phyloP scores from a whole-genome alignment of 202 grass and related monocot genomes.

The Setaria viridis region DNA sequence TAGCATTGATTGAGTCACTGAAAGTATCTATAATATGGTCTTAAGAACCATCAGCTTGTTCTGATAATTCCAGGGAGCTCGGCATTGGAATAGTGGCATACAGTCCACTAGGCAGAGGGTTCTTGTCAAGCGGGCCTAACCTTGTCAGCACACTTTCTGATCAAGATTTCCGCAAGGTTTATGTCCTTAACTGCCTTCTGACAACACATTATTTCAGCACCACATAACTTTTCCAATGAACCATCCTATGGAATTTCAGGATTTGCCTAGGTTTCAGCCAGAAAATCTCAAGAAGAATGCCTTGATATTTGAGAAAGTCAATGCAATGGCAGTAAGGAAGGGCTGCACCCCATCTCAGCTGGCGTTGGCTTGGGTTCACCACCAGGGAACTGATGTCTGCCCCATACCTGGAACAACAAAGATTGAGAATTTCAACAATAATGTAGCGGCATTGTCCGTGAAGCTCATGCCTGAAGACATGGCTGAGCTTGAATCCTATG shows the following conservation, averaged over 20 bases:
- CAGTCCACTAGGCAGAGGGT: too few relatives aligned
- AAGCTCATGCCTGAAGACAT: slow-evolving; percentile 59
- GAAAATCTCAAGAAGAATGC: slow-evolving; percentile 59
- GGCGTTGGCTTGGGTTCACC: slow-evolving; percentile 73
- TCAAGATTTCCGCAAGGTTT: slow-evolving; percentile 57
- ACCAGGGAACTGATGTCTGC: slow-evolving; percentile 65
- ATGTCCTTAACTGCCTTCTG: too few relatives aligned
- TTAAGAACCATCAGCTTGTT: background rate
- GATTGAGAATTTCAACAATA: slow-evolving; percentile 67
- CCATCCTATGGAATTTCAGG: slow-evolving; percentile 25
- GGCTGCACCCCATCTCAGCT: too few relatives aligned
- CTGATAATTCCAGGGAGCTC: slow-evolving; percentile 47
- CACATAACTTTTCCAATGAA: background rate
- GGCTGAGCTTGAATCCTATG: slow-evolving; percentile 58
- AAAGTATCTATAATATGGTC: background rate
- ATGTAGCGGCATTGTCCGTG: slow-evolving; percentile 60
- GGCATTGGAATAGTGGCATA: slow-evolving; percentile 70
- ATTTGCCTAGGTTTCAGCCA: slow-evolving; percentile 51
- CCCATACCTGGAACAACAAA: slow-evolving; percentile 75
- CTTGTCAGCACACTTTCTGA: slow-evolving; percentile 49
- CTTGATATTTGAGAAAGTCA: slow-evolving; percentile 57
- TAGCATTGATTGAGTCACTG: background rate
- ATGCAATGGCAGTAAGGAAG: slow-evolving; percentile 58
- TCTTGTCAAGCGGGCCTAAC: slow-evolving; percentile 50
- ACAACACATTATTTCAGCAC: background rate